These are phyloP conservation scores for Gliomastix tumulicola DNA, from an alignment of 2,329 filamentous ascomycete genomes.

Conservation along the genomic window DNA sequence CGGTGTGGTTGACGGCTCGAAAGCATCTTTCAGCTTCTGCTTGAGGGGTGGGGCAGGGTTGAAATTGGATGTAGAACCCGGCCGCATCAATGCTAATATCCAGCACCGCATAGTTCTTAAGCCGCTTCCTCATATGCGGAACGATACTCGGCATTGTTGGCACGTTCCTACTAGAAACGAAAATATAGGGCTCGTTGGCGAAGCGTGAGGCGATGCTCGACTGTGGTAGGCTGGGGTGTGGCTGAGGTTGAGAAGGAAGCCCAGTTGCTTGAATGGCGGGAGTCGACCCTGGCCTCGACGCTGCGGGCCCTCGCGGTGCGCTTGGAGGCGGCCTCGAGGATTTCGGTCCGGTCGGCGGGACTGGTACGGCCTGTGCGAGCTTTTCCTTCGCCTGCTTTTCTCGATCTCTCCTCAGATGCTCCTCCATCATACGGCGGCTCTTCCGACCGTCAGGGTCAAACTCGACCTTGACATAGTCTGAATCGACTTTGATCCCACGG, in stretches of 20 bases:
- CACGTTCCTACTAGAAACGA: constrained; percentile 79
- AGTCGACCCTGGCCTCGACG: constrained; percentile 29
- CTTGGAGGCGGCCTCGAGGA: constrained; percentile 59
- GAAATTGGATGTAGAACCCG: constrained; percentile 90
- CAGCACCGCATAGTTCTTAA: constrained; percentile 76
- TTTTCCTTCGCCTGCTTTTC: constrained; percentile 44
- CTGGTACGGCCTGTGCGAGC: constrained; percentile 14
- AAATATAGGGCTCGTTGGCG: constrained; percentile 79
- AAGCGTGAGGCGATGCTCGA: constrained; percentile 63
- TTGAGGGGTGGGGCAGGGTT: constrained; percentile 68
- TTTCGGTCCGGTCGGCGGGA: constrained; percentile 29
- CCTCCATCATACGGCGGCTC: constrained; percentile 72
- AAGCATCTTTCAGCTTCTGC: constrained; percentile 77
- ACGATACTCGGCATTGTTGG: constrained; percentile 82
- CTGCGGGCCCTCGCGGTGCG: constrained; percentile 79
- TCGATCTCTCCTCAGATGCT: constrained; percentile 61
- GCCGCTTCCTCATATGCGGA: constrained; percentile 80
- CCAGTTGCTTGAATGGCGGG: too few relatives aligned
- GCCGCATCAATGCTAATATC: constrained; percentile 77
- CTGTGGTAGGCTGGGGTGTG: constrained; percentile 48
- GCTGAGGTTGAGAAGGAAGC: constrained; percentile 11
- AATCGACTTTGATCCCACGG: constrained; percentile 73
- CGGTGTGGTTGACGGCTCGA: constrained; percentile 68
- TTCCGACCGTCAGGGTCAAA: constrained; percentile 83
- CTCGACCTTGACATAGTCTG: constrained; percentile 71